A percentile compares a stretch with the other conserved stretches of the same genome.
Conservation (phyloP, 1,284 basidiomycete species). For the Ganoderma lingzhi region DNA sequence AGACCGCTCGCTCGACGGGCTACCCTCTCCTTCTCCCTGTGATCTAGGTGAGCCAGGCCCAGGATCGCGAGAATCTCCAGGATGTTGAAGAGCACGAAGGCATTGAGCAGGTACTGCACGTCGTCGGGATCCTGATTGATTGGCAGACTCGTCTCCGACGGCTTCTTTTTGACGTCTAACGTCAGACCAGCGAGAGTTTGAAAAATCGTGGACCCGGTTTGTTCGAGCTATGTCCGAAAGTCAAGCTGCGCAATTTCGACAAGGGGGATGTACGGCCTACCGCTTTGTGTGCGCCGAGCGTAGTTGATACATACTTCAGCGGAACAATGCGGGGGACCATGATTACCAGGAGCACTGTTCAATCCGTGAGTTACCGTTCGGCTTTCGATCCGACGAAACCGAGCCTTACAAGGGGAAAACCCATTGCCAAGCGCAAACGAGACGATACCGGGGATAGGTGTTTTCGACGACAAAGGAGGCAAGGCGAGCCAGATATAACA, state of each 20-base stretch:
- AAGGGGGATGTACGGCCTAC: constrained; percentile 48
- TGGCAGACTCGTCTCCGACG: constrained; percentile 14
- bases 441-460: constrained; percentile 68
- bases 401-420: constrained; percentile 68
- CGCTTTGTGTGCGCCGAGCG: constrained; percentile 81
- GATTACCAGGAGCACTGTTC: constrained; percentile 72
- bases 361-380: not conserved
- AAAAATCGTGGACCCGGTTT: constrained; percentile 74
- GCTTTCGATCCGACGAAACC: not conserved
- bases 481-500: constrained; percentile 74
- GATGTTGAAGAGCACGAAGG: constrained; percentile 67
- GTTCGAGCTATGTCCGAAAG: constrained; percentile 64
- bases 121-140: constrained; percentile 37
- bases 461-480: constrained; percentile 62
- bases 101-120: constrained; percentile 63
- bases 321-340: constrained; percentile 80
- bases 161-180: constrained; percentile 56
- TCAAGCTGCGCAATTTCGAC: not conserved
- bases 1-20: constrained; percentile 32
- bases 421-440: constrained; percentile 77
- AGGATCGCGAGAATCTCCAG: constrained; percentile 63
- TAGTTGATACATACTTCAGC: constrained; percentile 77
- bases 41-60: constrained; percentile 55
- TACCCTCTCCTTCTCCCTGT: constrained; percentile 42
- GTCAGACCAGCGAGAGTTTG: constrained; percentile 75